Base-by-base conservation (phyloP, 345 rosid genomes). In the Murraya paniculata region DNA sequence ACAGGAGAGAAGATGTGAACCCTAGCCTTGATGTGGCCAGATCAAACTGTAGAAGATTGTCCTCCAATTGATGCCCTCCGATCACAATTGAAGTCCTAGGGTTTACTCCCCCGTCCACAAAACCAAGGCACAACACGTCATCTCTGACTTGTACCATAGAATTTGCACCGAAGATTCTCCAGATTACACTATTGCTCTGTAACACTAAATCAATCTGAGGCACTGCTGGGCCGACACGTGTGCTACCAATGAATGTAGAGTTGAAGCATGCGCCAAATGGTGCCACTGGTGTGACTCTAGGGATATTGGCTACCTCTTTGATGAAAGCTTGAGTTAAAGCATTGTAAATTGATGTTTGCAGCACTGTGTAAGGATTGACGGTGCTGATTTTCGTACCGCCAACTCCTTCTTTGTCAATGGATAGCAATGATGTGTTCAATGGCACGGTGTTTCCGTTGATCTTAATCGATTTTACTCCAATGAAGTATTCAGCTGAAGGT, bases 321-420 rank as follows among this genome's bases (percentile, higher is more conserved):
- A 24, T 62, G 68, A 90, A 82, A 7, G 84, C 81, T 35, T 19
- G 61, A 33, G 72, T 28, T 5, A 90, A 6, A 30, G 84, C 86
- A 11, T 73, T 87, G 82, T 82, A 87, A 14, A 90, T 89, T 10
- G 91, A 84, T 6, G 85, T 53, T 25, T 87, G 82, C 62, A 87
- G 16, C 9, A 73, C 55, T 0, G 90, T 77, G 81, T 85, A 86
- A 0, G 84, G 87, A 27, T 38, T 35, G 0, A 80, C 61, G 5
- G 91, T 82, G 83, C 86, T 85, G 76, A 91, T 75, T 74, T 79
- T 85, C 2, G 92, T 86, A 6, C 94, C 92, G 10, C 92, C 92
- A n/a, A 33, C 16, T 0, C 88, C 88, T 25, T 75, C 60, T 14
- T 75, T 81, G 41, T 80, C 31, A 27, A 87, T 84, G 36, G 79